Conservation (phyloP, 371 early-diverging fungal species). For the Saksenaea oblongispora region DNA sequence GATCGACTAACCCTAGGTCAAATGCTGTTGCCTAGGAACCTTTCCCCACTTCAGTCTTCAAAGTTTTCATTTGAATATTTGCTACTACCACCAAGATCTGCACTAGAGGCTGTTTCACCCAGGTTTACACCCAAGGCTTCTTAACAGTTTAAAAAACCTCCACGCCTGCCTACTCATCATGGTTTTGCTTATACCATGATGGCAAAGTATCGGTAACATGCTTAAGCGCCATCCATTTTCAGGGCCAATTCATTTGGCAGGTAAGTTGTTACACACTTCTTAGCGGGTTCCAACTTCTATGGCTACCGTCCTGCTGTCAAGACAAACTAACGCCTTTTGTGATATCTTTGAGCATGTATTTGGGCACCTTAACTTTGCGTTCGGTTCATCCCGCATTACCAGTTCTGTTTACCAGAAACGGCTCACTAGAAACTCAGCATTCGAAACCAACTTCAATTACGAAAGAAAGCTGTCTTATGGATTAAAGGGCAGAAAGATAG, state of each 20-base stretch:
- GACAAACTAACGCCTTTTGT: conserved; percentile 67
- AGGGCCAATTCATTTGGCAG: conserved; percentile 72
- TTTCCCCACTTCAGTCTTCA: conserved; percentile 67
- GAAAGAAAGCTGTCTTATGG: conserved; percentile 57
- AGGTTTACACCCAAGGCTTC: too few species aligned
- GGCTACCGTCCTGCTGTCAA: conserved; percentile 70
- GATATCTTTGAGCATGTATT: conserved; percentile 62
- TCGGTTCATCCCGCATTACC: conserved; percentile 75
- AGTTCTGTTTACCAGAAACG: conserved; percentile 76
- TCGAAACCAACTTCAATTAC: conserved; percentile 53
- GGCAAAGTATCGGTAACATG: conserved; percentile 66
- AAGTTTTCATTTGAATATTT: conserved; percentile 68
- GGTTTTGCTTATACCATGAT: conserved; percentile 39
- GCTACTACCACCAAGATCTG: conserved; percentile 68
- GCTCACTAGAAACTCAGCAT: conserved; percentile 67
- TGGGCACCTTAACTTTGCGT: conserved; percentile 63
- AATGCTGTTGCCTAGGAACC: conserved; percentile 57
- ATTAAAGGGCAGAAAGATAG: conserved; percentile 68
- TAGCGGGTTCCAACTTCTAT: conserved; percentile 55
- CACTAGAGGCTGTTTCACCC: conserved; percentile 59
- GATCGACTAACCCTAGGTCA: conserved; percentile 67
- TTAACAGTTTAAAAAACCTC: conserved; percentile 30
- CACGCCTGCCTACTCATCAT: conserved; percentile 57
- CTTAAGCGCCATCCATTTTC: conserved; percentile 76
- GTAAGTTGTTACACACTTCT: conserved; percentile 70